Evolutionary conservation across 768 basidiomycete species (phyloP).

Genomic region (Mycena polygramma): DNA sequence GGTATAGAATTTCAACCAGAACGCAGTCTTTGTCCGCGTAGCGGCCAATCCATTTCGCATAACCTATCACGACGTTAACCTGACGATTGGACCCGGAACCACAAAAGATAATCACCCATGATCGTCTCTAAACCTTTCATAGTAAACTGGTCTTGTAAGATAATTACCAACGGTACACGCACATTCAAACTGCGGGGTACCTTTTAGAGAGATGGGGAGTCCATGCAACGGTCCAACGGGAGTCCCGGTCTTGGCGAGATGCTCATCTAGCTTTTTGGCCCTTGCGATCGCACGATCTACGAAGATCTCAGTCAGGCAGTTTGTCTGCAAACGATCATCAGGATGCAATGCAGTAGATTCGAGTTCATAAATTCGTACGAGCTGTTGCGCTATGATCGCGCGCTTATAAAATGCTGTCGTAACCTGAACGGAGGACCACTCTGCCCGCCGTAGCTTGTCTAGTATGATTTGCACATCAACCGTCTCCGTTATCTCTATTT

Average conservation of each 20-base stretch:
- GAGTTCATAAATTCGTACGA: constrained; percentile 52
- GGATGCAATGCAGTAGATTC: neutral
- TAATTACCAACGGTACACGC: neutral
- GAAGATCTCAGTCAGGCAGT: constrained; percentile 72
- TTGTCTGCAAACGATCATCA: constrained; percentile 47
- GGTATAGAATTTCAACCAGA: constrained; percentile 64
- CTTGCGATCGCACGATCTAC: constrained; percentile 62
- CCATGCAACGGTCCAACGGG: constrained; percentile 66
- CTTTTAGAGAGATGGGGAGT: constrained; percentile 60
- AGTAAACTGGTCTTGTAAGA: constrained; percentile 62
- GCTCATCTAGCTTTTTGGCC: constrained; percentile 64
- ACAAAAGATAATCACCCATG: constrained; percentile 38
- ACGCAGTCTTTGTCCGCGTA: constrained; percentile 61
- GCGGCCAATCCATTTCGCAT: constrained; percentile 67
- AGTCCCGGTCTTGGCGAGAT: constrained; percentile 59
- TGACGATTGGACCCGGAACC: neutral
- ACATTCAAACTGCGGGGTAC: constrained; percentile 27
- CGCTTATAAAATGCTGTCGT: constrained; percentile 75
- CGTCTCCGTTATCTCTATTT: constrained; percentile 73
- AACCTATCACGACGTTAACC: constrained; percentile 50
- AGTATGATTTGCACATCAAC: constrained; percentile 59
- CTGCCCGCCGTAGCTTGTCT: constrained; percentile 56
- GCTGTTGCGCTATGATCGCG: constrained; percentile 76
- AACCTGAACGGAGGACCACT: constrained; percentile 71
- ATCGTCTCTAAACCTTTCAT: constrained; percentile 72